Percentiles rank a stretch among this genome's conserved stretches.
Evolutionary conservation across 352 stramenopile species (phyloP).

Genomic region (Phytophthora sojae): DNA sequence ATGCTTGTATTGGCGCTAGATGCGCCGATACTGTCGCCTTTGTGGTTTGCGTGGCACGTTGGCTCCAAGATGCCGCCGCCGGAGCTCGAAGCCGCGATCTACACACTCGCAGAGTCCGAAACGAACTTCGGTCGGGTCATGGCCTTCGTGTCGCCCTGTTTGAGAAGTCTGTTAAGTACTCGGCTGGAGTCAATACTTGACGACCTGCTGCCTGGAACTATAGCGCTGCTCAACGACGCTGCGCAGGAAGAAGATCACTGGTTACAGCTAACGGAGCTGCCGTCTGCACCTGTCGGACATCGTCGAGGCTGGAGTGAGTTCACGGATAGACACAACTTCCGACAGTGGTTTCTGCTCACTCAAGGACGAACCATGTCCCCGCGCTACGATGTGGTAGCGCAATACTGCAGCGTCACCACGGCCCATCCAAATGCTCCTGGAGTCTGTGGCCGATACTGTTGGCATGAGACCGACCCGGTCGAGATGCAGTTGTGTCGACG

Average conservation of each 20-base stretch:
- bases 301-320: conserved; percentile 61
- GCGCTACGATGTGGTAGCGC: conserved; percentile 54
- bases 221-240: conserved; percentile 57
- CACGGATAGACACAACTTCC: conserved; percentile 50
- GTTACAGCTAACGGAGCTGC: conserved; percentile 23
- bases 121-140: conserved; percentile 16
- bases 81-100: conserved; percentile 26
- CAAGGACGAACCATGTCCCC: conserved; percentile 32
- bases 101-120: conserved; percentile 18
- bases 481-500: conserved; percentile 45
- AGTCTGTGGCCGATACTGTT: conserved; percentile 70
- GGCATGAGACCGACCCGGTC: conserved; percentile 57
- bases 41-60: conserved; percentile 73
- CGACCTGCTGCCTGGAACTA: conserved; percentile 55
- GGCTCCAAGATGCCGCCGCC: conserved; percentile 60
- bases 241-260: conserved; percentile 48
- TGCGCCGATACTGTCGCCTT: conserved; percentile 54
- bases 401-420: conserved; percentile 56
- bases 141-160: conserved; percentile 39
- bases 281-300: conserved; percentile 53
- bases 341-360: conserved; percentile 47
- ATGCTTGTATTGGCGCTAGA: conserved; percentile 71
- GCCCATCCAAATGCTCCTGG: conserved; percentile 65
- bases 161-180: conserved; percentile 36
- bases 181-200: conserved; percentile 60